These are phyloP conservation scores for Magnolia kwangsiensis DNA, from an alignment of 164 flowering plant genomes.

Conservation along the genomic window DNA sequence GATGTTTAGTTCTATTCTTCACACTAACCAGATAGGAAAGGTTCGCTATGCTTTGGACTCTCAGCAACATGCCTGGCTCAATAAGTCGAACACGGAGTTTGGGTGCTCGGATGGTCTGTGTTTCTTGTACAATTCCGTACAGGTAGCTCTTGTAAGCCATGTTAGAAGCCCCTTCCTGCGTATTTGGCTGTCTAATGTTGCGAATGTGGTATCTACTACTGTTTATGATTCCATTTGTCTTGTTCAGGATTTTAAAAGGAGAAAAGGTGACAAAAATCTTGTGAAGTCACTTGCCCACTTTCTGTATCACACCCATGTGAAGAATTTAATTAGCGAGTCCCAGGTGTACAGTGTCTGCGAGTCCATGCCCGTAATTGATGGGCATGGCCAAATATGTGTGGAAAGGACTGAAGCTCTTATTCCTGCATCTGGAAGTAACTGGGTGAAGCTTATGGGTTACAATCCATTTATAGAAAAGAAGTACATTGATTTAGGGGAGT, in stretches of 20 bases:
- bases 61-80: constrained; percentile 14
- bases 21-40: background rate
- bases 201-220: background rate
- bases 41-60: background rate
- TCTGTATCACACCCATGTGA: constrained; percentile 31
- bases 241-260: background rate
- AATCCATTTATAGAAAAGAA: constrained; percentile 47
- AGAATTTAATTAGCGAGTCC: background rate
- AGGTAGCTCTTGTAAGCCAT: constrained; percentile 2
- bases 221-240: background rate
- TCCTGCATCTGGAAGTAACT: constrained; percentile 57
- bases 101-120: background rate
- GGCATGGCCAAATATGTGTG: constrained; percentile 20
- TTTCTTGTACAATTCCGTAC: constrained; percentile 10
- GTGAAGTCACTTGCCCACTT: constrained; percentile 9
- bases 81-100: constrained; percentile 17
- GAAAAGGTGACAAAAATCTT: background rate
- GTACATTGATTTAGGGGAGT: constrained; percentile 46
- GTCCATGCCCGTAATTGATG: constrained; percentile 40
- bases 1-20: background rate
- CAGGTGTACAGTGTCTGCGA: constrained; percentile 16
- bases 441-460: constrained; percentile 43
- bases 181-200: constrained; percentile 1
- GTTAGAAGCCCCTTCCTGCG: background rate
- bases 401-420: constrained; percentile 31